These are phyloP conservation scores for Blastosporella zonata DNA, from an alignment of 1,284 basidiomycete species.

Conservation along the genomic window DNA sequence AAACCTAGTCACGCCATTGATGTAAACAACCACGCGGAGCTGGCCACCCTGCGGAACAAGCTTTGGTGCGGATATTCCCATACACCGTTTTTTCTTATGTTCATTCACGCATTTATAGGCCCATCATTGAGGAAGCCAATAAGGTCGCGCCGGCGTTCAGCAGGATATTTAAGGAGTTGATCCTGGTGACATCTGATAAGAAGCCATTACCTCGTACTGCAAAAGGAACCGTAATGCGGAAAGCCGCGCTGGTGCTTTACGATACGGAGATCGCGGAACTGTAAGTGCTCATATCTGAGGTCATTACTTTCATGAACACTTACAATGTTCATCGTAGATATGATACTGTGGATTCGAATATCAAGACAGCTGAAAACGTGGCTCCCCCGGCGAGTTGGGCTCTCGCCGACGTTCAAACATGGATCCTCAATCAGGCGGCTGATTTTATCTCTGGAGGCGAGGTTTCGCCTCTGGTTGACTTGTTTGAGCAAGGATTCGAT, in stretches of 20 bases:
- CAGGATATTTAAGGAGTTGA: slow-evolving; percentile 24
- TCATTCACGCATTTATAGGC: slow-evolving; percentile 6
- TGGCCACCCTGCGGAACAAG: slow-evolving; percentile 30
- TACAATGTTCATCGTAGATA: slow-evolving; percentile 25
- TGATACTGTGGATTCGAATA: slow-evolving; percentile 22
- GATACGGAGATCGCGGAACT: neutral
- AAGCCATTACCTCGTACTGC: slow-evolving; percentile 18
- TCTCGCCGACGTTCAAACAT: slow-evolving; percentile 19
- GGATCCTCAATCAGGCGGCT: slow-evolving; percentile 28
- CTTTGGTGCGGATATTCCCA: slow-evolving; percentile 29
- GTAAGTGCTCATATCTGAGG: neutral
- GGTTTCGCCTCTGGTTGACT: slow-evolving; percentile 24
- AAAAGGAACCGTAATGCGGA: slow-evolving; percentile 20
- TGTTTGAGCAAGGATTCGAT: slow-evolving; percentile 40
- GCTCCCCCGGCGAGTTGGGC: slow-evolving; percentile 25
- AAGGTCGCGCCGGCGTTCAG: slow-evolving; percentile 2
- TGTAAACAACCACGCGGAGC: slow-evolving; percentile 21
- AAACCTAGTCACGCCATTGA: slow-evolving; percentile 23
- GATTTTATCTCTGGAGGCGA: slow-evolving; percentile 22
- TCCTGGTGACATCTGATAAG: slow-evolving; percentile 14
- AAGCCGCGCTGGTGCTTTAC: slow-evolving; percentile 10
- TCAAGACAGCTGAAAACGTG: slow-evolving; percentile 18
- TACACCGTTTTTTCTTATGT: neutral
- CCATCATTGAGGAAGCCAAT: slow-evolving; percentile 20
- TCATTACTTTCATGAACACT: neutral